Evolutionary conservation across 768 basidiomycete genomes (phyloP).

Genomic region (Mycena rosella): DNA sequence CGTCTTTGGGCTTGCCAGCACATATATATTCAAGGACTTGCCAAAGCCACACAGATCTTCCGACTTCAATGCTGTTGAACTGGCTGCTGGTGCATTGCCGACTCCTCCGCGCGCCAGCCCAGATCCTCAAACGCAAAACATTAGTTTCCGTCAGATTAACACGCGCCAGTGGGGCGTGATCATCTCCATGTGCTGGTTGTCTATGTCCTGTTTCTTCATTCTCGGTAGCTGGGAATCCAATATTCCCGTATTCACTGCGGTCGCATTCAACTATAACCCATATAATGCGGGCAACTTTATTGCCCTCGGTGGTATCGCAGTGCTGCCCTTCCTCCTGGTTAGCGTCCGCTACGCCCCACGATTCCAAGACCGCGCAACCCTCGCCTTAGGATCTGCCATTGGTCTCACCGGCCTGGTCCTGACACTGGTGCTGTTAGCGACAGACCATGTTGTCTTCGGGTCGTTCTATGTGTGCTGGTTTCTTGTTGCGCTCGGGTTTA

Average conservation of each 20-base stretch:
- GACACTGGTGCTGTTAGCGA: conserved; percentile 50
- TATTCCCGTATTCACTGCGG: conserved; percentile 70
- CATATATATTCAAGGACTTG: conserved; percentile 44
- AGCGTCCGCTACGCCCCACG: conserved; percentile 69
- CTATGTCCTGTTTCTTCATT: conserved; percentile 78
- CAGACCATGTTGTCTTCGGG: conserved; percentile 48
- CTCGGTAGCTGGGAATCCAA: conserved; percentile 79
- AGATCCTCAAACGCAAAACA: too few species aligned
- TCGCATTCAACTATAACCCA: conserved; percentile 66
- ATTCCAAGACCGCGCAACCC: conserved; percentile 70
- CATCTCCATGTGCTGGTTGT: conserved; percentile 76
- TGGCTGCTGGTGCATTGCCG: background rate
- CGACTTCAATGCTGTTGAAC: conserved; percentile 2
- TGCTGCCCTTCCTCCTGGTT: conserved; percentile 74
- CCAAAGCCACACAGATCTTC: conserved; percentile 10
- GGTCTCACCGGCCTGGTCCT: conserved; percentile 57
- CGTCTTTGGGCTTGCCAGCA: conserved; percentile 52
- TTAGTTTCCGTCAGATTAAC: conserved; percentile 52
- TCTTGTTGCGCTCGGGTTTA: conserved; percentile 65
- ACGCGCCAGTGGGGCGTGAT: conserved; percentile 64
- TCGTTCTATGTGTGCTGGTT: conserved; percentile 51
- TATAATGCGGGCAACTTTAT: conserved; percentile 77
- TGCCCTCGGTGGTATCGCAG: conserved; percentile 70
- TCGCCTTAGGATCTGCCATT: conserved; percentile 59
- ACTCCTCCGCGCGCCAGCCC: background rate